A percentile compares a stretch with the other conserved stretches of the same genome.
Conservation (phyloP, 176 grass and related monocot genomes). For the Neostapfia colusana region DNA sequence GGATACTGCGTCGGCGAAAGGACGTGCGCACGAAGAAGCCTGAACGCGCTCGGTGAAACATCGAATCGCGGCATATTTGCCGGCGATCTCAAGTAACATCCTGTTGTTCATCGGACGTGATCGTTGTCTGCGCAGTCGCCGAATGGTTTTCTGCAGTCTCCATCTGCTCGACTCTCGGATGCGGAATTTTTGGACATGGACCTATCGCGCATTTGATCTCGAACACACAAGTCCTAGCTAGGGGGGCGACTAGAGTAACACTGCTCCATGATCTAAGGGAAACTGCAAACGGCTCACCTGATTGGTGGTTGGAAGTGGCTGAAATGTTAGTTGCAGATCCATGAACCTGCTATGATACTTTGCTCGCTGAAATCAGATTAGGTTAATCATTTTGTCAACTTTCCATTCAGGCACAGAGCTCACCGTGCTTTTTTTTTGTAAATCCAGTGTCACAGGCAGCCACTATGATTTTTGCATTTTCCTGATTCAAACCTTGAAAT, state of each 20-base stretch:
- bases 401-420: neutral
- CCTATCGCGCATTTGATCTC: neutral
- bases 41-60: neutral
- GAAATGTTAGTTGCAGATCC: neutral
- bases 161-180: neutral
- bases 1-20: slow-evolving; percentile 4
- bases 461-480: neutral
- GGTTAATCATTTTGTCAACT: neutral
- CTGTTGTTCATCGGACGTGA: neutral
- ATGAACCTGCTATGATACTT: neutral
- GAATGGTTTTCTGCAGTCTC: neutral
- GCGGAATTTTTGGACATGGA: neutral
- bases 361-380: neutral
- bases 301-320: neutral
- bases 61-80: slow-evolving; percentile 37
- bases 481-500: neutral
- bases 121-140: too few relatives aligned
- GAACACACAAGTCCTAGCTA: too few relatives aligned
- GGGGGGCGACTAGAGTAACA: too few relatives aligned
- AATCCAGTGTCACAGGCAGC: neutral
- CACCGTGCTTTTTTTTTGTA: neutral
- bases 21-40: slow-evolving; percentile 8
- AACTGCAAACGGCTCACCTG: neutral
- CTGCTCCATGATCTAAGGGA: too few relatives aligned
- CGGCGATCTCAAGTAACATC: slow-evolving; percentile 34